A percentile compares a stretch with the other conserved stretches of the same genome.
phyloP scores from a whole-genome alignment of 371 early-diverging fungal genomes.

The Mycotypha africana region DNA sequence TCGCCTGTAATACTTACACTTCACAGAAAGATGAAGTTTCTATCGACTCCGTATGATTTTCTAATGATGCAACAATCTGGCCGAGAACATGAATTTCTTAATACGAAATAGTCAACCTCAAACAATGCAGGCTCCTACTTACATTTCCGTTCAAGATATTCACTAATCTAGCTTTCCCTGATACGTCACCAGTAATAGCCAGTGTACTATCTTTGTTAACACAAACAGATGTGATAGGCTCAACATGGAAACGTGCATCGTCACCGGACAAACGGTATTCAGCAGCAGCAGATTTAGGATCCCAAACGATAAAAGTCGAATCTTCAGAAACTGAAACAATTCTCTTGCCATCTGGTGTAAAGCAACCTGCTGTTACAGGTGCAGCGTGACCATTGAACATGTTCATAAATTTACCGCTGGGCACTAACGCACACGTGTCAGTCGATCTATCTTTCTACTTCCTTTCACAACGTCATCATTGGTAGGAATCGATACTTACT shows the following conservation, averaged over 20 bases:
- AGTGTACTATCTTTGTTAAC: slow-evolving; percentile 73
- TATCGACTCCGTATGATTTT: slow-evolving; percentile 72
- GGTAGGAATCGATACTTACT: slow-evolving; percentile 39
- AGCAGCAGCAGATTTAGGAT: slow-evolving; percentile 83
- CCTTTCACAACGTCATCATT: no score
- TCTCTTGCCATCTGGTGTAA: slow-evolving; percentile 80
- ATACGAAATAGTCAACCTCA: neutral
- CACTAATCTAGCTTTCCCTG: slow-evolving; percentile 75
- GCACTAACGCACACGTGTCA: slow-evolving; percentile 36
- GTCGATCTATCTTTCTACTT: neutral
- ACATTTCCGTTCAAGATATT: slow-evolving; percentile 65
- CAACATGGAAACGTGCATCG: slow-evolving; percentile 86
- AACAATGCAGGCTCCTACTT: slow-evolving; percentile 9
- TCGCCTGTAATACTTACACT: slow-evolving; percentile 27
- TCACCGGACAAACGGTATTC: slow-evolving; percentile 55
- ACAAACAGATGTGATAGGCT: slow-evolving; percentile 72
- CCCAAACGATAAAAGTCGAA: slow-evolving; percentile 83
- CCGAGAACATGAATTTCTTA: neutral
- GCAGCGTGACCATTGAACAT: slow-evolving; percentile 88
- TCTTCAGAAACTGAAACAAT: slow-evolving; percentile 89
- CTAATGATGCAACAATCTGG: slow-evolving; percentile 71
- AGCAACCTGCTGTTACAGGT: slow-evolving; percentile 82
- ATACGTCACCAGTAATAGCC: slow-evolving; percentile 76
- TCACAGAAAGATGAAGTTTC: slow-evolving; percentile 74
- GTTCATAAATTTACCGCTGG: slow-evolving; percentile 85